Percentiles rank a stretch among this genome's conserved stretches.
Evolutionary conservation across 2,329 filamentous ascomycete genomes (phyloP).

Genomic region (Dothideomycetes sp.): DNA sequence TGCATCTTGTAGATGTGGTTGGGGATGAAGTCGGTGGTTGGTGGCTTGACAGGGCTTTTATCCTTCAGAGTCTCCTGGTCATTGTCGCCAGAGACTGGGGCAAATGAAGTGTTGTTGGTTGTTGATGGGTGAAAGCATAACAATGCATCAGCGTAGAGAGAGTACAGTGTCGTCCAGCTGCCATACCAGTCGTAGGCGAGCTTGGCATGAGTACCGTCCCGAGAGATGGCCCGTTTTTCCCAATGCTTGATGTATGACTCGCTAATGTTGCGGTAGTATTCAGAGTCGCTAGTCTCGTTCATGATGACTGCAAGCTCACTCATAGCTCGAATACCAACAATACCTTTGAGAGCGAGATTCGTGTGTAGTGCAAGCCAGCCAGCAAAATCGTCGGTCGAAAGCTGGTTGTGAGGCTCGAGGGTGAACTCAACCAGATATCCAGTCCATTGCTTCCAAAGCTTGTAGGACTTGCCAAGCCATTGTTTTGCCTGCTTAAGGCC

Average conservation of each 20-base stretch:
- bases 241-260: conserved; percentile 61
- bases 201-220: conserved; percentile 60
- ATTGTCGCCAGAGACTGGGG: conserved; percentile 2
- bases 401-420: conserved; percentile 62
- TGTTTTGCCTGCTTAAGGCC: conserved; percentile 47
- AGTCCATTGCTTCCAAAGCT: conserved; percentile 67
- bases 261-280: conserved; percentile 49
- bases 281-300: conserved; percentile 44
- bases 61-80: conserved; percentile 7
- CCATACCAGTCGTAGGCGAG: conserved; percentile 71
- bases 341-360: conserved; percentile 73
- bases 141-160: conserved; percentile 68
- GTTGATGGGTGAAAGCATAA: conserved; percentile 64
- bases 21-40: conserved; percentile 49
- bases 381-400: conserved; percentile 78
- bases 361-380: conserved; percentile 69
- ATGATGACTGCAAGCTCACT: conserved; percentile 55
- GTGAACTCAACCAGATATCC: conserved; percentile 65
- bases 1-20: conserved; percentile 67
- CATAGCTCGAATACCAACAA: conserved; percentile 73
- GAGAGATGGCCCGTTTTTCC: conserved; percentile 59
- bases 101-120: conserved; percentile 20
- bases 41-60: conserved; percentile 19
- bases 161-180: conserved; percentile 78
- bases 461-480: conserved; percentile 60